phyloP scores from a whole-genome alignment of 225 moss, liverwort and hornwort species.

The Takakia lepidozioides region DNA sequence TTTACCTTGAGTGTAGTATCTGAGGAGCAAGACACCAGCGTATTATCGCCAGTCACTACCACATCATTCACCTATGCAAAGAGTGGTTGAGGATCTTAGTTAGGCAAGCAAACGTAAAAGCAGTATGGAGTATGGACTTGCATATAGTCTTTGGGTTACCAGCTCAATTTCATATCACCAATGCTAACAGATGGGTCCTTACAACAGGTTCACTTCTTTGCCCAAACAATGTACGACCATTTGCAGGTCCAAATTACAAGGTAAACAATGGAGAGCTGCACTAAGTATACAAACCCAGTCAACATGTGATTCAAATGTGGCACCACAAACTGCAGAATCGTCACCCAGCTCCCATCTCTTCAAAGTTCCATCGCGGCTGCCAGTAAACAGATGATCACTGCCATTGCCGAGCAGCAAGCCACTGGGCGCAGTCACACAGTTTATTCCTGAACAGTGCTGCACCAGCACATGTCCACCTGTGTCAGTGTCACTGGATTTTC shows the following conservation, averaged over 20 bases:
- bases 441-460: slow-evolving; percentile 96
- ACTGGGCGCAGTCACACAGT: slow-evolving; percentile 61
- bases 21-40: slow-evolving; percentile 88
- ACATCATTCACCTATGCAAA: slow-evolving; percentile 79
- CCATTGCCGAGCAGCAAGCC: slow-evolving; percentile 28
- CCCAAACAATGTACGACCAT: too few species aligned
- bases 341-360: slow-evolving; percentile 84
- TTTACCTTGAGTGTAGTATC: slow-evolving; percentile 87
- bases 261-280: too few species aligned
- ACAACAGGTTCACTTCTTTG: too few species aligned
- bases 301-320: slow-evolving; percentile 85
- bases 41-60: slow-evolving; percentile 70
- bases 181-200: too few species aligned
- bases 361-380: slow-evolving; percentile 90
- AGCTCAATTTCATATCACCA: too few species aligned
- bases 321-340: slow-evolving; percentile 60
- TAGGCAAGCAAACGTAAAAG: too few species aligned
- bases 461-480: too few species aligned
- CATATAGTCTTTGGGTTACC: too few species aligned
- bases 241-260: too few species aligned
- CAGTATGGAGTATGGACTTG: too few species aligned
- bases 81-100: too few species aligned
- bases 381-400: slow-evolving; percentile 61
- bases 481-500: too few species aligned
- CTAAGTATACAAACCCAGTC: slow-evolving; percentile 88